Conservation (phyloP, 2,329 filamentous ascomycete species). For the Ramularia collo-cygni region DNA sequence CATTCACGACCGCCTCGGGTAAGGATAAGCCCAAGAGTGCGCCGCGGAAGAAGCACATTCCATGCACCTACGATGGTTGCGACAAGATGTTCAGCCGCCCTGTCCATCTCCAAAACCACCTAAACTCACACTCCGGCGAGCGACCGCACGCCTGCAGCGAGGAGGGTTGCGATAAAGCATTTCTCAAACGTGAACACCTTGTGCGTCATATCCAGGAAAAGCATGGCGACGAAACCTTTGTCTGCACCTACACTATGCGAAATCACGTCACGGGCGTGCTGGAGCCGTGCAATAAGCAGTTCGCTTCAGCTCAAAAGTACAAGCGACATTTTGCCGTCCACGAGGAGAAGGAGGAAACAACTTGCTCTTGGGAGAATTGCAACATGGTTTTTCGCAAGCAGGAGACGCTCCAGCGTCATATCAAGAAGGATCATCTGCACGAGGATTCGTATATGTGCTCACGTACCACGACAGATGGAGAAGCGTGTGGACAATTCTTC, state of each 20-base stretch:
- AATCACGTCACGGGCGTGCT: slow-evolving; percentile 12
- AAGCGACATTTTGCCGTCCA: slow-evolving; percentile 73
- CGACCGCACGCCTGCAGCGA: slow-evolving; percentile 69
- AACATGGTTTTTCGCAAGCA: slow-evolving; percentile 82
- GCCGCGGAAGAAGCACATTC: slow-evolving; percentile 64
- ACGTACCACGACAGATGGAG: slow-evolving; percentile 44
- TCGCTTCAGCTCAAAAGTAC: slow-evolving; percentile 71
- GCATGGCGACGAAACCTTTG: slow-evolving; percentile 65
- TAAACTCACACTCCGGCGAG: slow-evolving; percentile 79
- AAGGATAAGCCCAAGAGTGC: slow-evolving; percentile 14
- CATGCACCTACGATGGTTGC: slow-evolving; percentile 68
- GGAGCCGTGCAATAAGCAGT: slow-evolving; percentile 68
- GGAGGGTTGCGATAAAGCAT: slow-evolving; percentile 70
- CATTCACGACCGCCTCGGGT: slow-evolving; percentile 18
- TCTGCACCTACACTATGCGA: slow-evolving; percentile 52
- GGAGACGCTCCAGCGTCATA: slow-evolving; percentile 75
- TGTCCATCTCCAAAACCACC: slow-evolving; percentile 68
- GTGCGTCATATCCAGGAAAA: slow-evolving; percentile 77
- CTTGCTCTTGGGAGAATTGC: slow-evolving; percentile 52
- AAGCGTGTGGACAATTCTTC: slow-evolving; percentile 61
- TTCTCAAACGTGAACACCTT: slow-evolving; percentile 79
- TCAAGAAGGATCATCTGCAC: slow-evolving; percentile 67
- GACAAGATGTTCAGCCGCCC: slow-evolving; percentile 82
- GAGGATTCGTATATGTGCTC: slow-evolving; percentile 65
- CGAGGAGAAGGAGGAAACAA: slow-evolving; percentile 57